Base-by-base conservation (phyloP, 1,139 yeast genomes). In the Groenewaldozyma sp. region DNA sequence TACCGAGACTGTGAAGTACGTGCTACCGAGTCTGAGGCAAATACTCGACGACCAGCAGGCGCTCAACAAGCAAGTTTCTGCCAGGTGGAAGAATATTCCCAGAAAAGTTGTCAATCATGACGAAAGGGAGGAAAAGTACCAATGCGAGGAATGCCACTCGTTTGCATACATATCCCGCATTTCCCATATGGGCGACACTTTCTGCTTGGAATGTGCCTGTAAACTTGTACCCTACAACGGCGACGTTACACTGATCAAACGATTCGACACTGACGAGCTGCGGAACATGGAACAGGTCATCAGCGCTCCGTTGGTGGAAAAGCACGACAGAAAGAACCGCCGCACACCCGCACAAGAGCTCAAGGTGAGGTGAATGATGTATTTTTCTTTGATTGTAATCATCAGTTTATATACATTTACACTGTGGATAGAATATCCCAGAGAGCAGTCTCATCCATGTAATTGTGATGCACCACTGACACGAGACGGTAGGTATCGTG, bases 391-490 rank as follows among this genome's bases (percentile, higher is more conserved):
- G n/a, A n/a, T n/a, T n/a, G n/a, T n/a, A n/a, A n/a, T n/a, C n/a
- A n/a, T n/a, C n/a, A n/a, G n/a, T n/a, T n/a, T n/a, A n/a, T n/a
- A n/a, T n/a, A n/a, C n/a, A n/a, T n/a, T n/a, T n/a, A n/a, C 3
- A 24, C 24, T 11, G 19, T 19, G 14, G 20, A 58, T 40, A 83
- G 63, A 36, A 76, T 51, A 31, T 76, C 76, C 97, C 97, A 88
- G 42, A 88, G 68, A 1, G 80, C 94, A 44, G 70, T 67, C 50
- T 80, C 88, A 44, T 82, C 73, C 35, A 75, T 74, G 60, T 71
- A 88, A 53, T 88, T 91, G 59, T 87, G 96, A 58, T 84, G 86
- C 29, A 88, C 78, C 45, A 88, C 70, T 39, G 95, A 81, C 18
- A 87, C 88, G 54, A 93, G 69, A 50, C 76, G 77, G 50, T 82